Evolutionary conservation across 305 asterid genomes (phyloP), one percentile per base, ranked within the genome.

Genomic region (Solanum hybrid): DNA sequence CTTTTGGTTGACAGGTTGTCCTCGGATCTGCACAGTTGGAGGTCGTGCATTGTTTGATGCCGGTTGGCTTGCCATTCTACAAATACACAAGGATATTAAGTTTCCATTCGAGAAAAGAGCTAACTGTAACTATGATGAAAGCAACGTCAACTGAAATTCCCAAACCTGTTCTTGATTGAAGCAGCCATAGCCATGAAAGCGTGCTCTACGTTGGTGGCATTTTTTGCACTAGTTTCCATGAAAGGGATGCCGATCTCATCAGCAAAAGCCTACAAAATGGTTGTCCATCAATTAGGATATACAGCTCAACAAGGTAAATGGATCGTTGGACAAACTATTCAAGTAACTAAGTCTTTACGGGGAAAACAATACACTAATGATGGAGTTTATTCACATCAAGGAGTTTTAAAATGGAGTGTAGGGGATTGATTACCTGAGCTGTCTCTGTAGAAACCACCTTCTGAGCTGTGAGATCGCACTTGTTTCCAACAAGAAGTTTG

Each of bases 31-130:
- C 79, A 93, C 93, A 6, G 94, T 93, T 17, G 93, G 93, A 31
- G 94, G 99, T 45, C 96, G 95, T 26, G 96, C 96, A 88, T 92
- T 95, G 90, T 91, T 96, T 94, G 92, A 91, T 65, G 95, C 92
- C 26, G 98, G 99, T 92, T 97, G 98, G 88, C 96, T 97, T 29
- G 99, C 99, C 99, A 97, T 97, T 95, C 99, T 97, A 92, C 85
- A 45, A 89, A 85, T 57, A 3, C 33, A 57, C 11, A 20, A 12
- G 20, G 22, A 57, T 32, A 61, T 20, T 85, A 57, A 85, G 88
- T 85, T 85, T 22, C 77, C 78, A 22, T 32, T 10, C 45, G 8
- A 2, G 13, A 85, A 22, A 20, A 22, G 9, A 83, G n/a, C n/a
- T 6, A 32, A 29, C 88, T 1, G 51, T 10, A 57, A 41, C 31